Percentiles rank a stretch among this genome's conserved stretches.
Conservation (phyloP, 441 rosid genomes). For the Populus tomentosa region DNA sequence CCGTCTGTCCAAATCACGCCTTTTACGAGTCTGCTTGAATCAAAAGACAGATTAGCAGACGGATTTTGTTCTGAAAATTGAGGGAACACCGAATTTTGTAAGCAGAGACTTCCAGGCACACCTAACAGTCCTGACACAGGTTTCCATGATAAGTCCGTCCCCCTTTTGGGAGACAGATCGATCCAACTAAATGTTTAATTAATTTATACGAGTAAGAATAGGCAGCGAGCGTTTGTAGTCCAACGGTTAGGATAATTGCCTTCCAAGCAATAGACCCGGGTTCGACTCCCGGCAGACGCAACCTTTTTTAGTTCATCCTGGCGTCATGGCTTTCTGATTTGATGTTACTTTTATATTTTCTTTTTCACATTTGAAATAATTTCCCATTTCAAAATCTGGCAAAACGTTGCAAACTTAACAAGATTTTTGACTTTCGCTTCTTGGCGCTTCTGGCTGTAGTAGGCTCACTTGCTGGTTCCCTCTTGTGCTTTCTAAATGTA, state of each 20-base stretch:
- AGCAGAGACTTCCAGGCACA: background rate
- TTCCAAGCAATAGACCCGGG: slow-evolving; percentile 98
- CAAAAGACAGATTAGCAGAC: too few relatives aligned
- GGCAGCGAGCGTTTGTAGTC: slow-evolving; percentile 64
- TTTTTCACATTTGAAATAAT: too few relatives aligned
- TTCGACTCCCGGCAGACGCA: slow-evolving; percentile 97
- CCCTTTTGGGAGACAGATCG: too few relatives aligned
- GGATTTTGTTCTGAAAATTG: too few relatives aligned
- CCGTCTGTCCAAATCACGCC: too few relatives aligned
- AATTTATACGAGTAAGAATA: rapidly evolving
- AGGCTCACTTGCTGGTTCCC: slow-evolving; percentile 76
- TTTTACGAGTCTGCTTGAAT: too few relatives aligned
- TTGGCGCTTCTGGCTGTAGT: slow-evolving; percentile 73
- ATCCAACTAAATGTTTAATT: rapidly evolving
- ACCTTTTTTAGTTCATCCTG: too few relatives aligned
- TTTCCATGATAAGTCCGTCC: background rate
- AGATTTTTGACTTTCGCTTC: slow-evolving; percentile 72
- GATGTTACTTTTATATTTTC: too few relatives aligned
- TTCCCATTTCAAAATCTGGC: too few relatives aligned
- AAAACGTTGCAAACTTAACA: too few relatives aligned
- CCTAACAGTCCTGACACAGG: background rate
- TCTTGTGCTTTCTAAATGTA: slow-evolving; percentile 85
- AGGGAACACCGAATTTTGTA: background rate
- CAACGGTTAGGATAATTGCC: slow-evolving; percentile 99
- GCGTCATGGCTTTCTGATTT: too few relatives aligned